Conservation (phyloP, 2,329 filamentous ascomycete species). For the Fusarium scirpi region DNA sequence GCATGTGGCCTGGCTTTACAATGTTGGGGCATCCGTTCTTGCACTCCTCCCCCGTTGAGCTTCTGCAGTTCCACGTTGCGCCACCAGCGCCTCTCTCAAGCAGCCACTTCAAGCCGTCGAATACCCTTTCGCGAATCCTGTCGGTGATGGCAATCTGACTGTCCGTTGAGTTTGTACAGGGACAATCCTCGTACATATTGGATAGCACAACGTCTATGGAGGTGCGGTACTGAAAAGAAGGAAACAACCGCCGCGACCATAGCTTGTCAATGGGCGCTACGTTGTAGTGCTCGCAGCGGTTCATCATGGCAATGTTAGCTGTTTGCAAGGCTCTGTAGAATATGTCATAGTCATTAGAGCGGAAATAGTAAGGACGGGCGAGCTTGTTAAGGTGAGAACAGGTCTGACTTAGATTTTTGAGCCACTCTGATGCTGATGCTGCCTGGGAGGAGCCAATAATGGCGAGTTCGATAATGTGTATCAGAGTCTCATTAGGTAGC, state of each 20-base stretch:
- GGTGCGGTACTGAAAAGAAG: background rate
- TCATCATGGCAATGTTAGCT: background rate
- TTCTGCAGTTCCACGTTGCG: background rate
- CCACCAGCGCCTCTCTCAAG: conserved; percentile 9
- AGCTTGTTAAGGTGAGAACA: conserved; percentile 3
- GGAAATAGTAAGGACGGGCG: background rate
- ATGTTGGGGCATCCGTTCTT: no score
- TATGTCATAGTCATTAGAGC: background rate
- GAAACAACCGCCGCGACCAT: background rate
- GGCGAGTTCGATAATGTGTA: background rate
- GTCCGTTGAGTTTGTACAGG: background rate
- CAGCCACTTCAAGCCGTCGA: conserved; percentile 10
- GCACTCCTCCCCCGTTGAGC: background rate
- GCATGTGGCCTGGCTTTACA: background rate
- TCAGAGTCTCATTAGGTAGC: conserved; percentile 11
- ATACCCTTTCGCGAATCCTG: background rate
- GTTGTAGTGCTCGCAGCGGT: background rate
- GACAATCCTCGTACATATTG: background rate
- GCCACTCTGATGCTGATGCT: background rate
- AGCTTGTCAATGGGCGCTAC: background rate
- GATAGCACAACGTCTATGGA: conserved; percentile 1
- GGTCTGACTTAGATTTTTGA: background rate
- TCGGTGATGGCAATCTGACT: background rate
- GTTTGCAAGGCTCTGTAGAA: background rate
- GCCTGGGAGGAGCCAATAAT: background rate